Evolutionary conservation across 164 flowering plant species (phyloP).

Genomic region (Umbilicus rupestris): DNA sequence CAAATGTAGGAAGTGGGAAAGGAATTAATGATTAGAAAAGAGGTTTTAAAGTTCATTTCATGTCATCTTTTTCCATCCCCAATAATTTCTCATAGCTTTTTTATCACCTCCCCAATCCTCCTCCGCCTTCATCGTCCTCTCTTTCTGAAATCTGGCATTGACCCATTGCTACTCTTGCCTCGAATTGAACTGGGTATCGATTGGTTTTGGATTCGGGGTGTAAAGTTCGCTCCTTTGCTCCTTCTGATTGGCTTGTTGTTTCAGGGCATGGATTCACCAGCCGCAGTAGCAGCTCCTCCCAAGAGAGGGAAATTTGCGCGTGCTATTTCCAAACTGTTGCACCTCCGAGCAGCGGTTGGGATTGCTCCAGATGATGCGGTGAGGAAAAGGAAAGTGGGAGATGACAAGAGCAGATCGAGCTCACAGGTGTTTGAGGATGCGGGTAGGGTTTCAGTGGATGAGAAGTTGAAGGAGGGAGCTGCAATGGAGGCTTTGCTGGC

Average conservation of each 20-base stretch:
- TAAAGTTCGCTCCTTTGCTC: background rate
- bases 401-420: background rate
- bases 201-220: background rate
- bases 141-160: background rate
- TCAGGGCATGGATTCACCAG: background rate
- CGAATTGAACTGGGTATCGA: background rate
- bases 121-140: background rate
- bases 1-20: background rate
- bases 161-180: background rate
- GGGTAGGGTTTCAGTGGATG: background rate
- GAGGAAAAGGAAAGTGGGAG: background rate
- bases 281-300: background rate
- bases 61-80: background rate
- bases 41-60: slow-evolving; percentile 3
- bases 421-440: slow-evolving; percentile 2
- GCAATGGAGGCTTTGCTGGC: background rate
- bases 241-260: background rate
- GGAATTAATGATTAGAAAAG: background rate
- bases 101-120: background rate
- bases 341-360: background rate
- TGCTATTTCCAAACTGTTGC: background rate
- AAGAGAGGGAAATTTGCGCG: background rate
- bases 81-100: background rate
- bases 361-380: background rate
- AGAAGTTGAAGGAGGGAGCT: background rate